Base-by-base conservation (phyloP, 495 filamentous ascomycete species). In the Cladorrhinum samala region DNA sequence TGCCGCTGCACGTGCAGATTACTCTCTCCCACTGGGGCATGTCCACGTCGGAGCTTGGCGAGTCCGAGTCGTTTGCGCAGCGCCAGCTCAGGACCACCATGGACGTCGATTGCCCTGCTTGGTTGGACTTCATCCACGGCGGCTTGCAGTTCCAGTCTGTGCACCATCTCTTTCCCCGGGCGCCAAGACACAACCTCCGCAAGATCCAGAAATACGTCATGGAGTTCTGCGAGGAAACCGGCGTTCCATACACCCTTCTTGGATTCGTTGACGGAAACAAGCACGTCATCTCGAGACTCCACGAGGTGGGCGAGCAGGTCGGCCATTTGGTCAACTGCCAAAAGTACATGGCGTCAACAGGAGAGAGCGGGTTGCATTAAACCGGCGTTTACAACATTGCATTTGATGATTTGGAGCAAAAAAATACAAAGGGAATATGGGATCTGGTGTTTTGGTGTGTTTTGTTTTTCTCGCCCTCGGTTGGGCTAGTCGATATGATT, bases 1-100 rank as follows among this genome's bases (percentile, higher is more conserved):
- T 76, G 70, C 69, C 73, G 7, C 65, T 78, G 18, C 74, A 78
- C 56, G 68, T 78, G 13, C 74, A 76, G 54, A 76, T 78, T 59
- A 78, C 74, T 0, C 66, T 78, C n/a, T 76, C 73, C 1, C 75
- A 78, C 58, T 77, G 71, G 69, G 71, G 64, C 50, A 78, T 75
- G 69, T 68, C 70, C n/a, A 74, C 72, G 1, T 59, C 72, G 2
- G 73, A 77, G 40, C 68, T 77, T 3, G 73, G 74, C 38, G 70
- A 71, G 19, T 49, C 44, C 30, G 74, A 78, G 49, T 74, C 70
- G 11, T 78, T 78, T 59, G 62, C 74, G 11, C 72, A 77, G 60
- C 70, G 67, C 58, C 72, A 75, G 55, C 63, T 77, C 11, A 66
- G 74, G 36, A 77, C 74, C 7, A 76, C 73, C 23, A 77, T 76